A percentile compares a stretch with the other conserved stretches of the same genome.
phyloP scores from a whole-genome alignment of 345 rosid genomes.

The Lagerstroemia speciosa region DNA sequence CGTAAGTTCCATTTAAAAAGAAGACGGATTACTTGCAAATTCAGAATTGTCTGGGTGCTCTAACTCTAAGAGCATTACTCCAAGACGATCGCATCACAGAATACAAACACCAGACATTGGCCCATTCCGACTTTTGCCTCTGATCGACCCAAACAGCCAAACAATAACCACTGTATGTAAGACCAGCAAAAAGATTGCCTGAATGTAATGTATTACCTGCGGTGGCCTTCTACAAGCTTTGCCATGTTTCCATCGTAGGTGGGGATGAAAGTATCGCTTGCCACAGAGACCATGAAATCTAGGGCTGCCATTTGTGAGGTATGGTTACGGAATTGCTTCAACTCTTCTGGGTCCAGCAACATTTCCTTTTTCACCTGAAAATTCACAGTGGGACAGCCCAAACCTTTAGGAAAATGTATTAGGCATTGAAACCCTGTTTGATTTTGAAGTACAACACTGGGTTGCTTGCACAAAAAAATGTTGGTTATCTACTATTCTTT shows the following conservation, averaged over 20 bases:
- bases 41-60: neutral
- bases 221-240: slow-evolving; percentile 96
- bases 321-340: slow-evolving; percentile 87
- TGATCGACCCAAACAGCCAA: neutral
- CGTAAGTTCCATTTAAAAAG: neutral
- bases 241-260: slow-evolving; percentile 99
- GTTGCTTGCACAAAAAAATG: neutral
- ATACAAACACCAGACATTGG: neutral
- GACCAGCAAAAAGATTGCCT: neutral
- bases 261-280: slow-evolving; percentile 82
- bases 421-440: neutral
- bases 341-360: slow-evolving; percentile 60
- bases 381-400: neutral
- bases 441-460: neutral
- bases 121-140: neutral
- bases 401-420: neutral
- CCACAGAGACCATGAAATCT: slow-evolving; percentile 87
- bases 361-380: slow-evolving; percentile 86
- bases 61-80: neutral
- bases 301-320: slow-evolving; percentile 99
- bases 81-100: neutral
- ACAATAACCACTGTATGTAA: neutral
- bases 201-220: slow-evolving; percentile 40
- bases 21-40: neutral
- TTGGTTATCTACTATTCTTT: neutral